Conservation (phyloP, 352 stramenopile species). For the Pythium pectinolyticum region DNA sequence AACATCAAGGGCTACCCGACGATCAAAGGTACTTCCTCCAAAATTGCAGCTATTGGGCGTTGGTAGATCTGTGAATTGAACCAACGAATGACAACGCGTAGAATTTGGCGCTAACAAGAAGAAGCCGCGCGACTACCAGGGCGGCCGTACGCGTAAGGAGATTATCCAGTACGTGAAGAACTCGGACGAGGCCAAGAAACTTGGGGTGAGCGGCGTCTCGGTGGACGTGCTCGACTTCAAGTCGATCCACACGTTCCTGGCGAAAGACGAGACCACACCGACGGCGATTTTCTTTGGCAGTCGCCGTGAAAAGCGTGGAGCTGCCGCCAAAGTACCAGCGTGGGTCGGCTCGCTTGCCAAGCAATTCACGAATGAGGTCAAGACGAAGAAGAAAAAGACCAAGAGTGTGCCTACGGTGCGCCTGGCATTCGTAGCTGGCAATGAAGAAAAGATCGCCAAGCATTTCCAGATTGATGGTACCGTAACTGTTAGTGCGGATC, state of each 20-base stretch:
- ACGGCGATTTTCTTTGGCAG: constrained; percentile 75
- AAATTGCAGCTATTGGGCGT: too few species aligned
- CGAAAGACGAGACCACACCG: constrained; percentile 42
- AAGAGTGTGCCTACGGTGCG: constrained; percentile 47
- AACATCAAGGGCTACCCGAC: constrained; percentile 77
- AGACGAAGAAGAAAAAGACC: constrained; percentile 65
- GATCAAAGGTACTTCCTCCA: constrained; percentile 81
- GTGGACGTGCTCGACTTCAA: constrained; percentile 52
- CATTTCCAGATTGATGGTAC: constrained; percentile 59
- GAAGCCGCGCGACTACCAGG: constrained; percentile 69
- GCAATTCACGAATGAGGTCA: constrained; percentile 44
- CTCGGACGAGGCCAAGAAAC: constrained; percentile 65
- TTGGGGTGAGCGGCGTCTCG: constrained; percentile 53
- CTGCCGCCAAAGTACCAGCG: constrained; percentile 45
- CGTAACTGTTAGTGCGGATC: too few species aligned
- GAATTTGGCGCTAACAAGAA: constrained; percentile 84
- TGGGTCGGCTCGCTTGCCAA: constrained; percentile 62
- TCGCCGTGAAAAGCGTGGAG: constrained; percentile 39
- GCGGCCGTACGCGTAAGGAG: constrained; percentile 54
- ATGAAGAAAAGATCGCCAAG: constrained; percentile 66
- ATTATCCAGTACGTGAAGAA: constrained; percentile 77
- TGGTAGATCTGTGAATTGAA: too few species aligned
- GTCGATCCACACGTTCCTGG: constrained; percentile 59
- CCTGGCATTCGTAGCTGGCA: constrained; percentile 58
- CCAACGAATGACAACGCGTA: too few species aligned